Conservation (phyloP, 2,329 filamentous ascomycete genomes). For the Verticillium longisporum region DNA sequence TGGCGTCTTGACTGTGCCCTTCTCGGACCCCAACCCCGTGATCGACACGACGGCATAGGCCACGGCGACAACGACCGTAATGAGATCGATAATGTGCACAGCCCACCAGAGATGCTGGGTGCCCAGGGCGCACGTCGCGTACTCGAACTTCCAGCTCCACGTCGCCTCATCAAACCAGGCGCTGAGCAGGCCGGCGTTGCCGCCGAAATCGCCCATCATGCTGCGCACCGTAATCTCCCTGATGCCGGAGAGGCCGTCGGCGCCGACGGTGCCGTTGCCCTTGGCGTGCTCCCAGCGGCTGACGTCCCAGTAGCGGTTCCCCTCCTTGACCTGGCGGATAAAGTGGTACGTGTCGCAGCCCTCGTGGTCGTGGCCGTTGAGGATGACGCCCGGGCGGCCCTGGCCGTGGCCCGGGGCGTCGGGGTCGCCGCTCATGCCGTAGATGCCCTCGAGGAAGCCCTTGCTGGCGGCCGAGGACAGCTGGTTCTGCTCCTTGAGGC, state of each 20-base stretch:
- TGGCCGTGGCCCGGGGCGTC: slow-evolving; percentile 52
- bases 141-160: slow-evolving; percentile 78
- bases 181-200: slow-evolving; percentile 81
- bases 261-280: slow-evolving; percentile 25
- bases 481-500: slow-evolving; percentile 86
- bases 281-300: slow-evolving; percentile 39
- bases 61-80: slow-evolving; percentile 26
- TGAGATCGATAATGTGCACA: slow-evolving; percentile 67
- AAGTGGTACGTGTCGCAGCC: slow-evolving; percentile 89
- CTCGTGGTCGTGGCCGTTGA: slow-evolving; percentile 93
- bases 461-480: slow-evolving; percentile 66
- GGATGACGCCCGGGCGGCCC: slow-evolving; percentile 68
- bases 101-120: slow-evolving; percentile 93
- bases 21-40: neutral
- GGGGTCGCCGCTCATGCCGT: slow-evolving; percentile 63
- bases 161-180: slow-evolving; percentile 74
- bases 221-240: slow-evolving; percentile 89
- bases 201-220: slow-evolving; percentile 98
- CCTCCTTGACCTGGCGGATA: slow-evolving; percentile 52
- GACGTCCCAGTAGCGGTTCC: slow-evolving; percentile 41
- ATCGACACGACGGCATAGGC: slow-evolving; percentile 16
- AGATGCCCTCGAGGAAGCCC: slow-evolving; percentile 77
- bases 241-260: slow-evolving; percentile 51
- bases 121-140: slow-evolving; percentile 70
- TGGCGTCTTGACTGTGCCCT: neutral